A percentile compares a stretch with the other conserved stretches of the same genome.
phyloP scores from a whole-genome alignment of 371 early-diverging fungal species.

The Cokeromyces recurvatus region DNA sequence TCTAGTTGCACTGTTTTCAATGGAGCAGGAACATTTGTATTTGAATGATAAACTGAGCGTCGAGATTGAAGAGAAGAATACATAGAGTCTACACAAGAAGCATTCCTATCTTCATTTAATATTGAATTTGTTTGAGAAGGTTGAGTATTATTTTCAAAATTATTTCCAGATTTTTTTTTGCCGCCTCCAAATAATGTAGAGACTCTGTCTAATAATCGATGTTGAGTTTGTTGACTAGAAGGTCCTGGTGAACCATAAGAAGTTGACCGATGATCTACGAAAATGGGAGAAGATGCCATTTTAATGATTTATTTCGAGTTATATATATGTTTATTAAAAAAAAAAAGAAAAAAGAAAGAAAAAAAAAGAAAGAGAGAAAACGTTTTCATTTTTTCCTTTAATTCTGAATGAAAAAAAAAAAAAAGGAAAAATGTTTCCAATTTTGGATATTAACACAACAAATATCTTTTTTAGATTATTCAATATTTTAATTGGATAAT shows the following conservation, averaged over 20 bases:
- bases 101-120: constrained; percentile 11
- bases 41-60: constrained; percentile 21
- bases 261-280: not conserved
- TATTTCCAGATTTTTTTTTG: constrained; percentile 7
- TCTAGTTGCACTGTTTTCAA: constrained; percentile 31
- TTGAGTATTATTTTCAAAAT: not conserved
- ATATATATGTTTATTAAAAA: not conserved
- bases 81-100: constrained; percentile 36
- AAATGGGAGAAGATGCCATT: not conserved
- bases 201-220: constrained; percentile 13
- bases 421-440: not conserved
- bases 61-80: constrained; percentile 31
- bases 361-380: not conserved
- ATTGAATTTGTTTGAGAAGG: constrained; percentile 22
- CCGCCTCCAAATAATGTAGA: constrained; percentile 24
- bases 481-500: constrained; percentile 2
- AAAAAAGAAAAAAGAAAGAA: constrained; percentile 3
- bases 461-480: constrained; percentile 3
- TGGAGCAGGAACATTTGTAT: constrained; percentile 27
- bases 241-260: constrained; percentile 1
- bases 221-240: constrained; percentile 3
- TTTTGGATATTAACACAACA: constrained; percentile 14
- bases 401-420: too few relatives aligned
- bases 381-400: not conserved
- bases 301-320: not conserved